Conservation (phyloP, 352 stramenopile species). For the Phytopythium cucurbitacearum region DNA sequence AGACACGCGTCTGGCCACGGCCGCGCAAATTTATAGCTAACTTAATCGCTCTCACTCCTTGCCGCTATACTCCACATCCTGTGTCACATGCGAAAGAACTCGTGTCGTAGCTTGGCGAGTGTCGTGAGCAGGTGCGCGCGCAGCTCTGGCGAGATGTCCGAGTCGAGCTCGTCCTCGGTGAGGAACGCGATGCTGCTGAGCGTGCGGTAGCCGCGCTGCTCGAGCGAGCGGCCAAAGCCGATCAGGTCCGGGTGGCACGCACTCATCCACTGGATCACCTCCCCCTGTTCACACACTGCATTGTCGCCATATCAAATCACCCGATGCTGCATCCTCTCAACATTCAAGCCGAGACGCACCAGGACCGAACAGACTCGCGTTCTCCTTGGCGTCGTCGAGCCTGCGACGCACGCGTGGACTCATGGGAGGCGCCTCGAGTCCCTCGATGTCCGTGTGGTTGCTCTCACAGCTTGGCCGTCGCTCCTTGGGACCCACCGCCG, state of each 20-base stretch:
- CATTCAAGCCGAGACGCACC: slow-evolving; percentile 19
- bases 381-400: slow-evolving; percentile 74
- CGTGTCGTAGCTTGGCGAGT: slow-evolving; percentile 64
- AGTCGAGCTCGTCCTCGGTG: slow-evolving; percentile 64
- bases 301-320: neutral
- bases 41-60: no score
- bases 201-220: slow-evolving; percentile 60
- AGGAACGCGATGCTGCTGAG: slow-evolving; percentile 82
- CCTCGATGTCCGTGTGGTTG: slow-evolving; percentile 15
- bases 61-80: no score
- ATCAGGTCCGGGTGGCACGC: slow-evolving; percentile 69
- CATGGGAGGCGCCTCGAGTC: slow-evolving; percentile 19
- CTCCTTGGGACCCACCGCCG: slow-evolving; percentile 7
- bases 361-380: slow-evolving; percentile 62
- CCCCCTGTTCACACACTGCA: slow-evolving; percentile 68
- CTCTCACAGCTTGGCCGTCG: no score
- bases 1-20: no score
- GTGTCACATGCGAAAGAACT: slow-evolving; percentile 78
- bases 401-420: slow-evolving; percentile 65
- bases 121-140: slow-evolving; percentile 58
- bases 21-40: no score
- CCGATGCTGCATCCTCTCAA: neutral
- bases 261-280: slow-evolving; percentile 83
- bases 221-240: slow-evolving; percentile 48
- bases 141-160: slow-evolving; percentile 10